Conservation (phyloP, 2,329 filamentous ascomycete species). For the Pseudogymnoascus sp. region DNA sequence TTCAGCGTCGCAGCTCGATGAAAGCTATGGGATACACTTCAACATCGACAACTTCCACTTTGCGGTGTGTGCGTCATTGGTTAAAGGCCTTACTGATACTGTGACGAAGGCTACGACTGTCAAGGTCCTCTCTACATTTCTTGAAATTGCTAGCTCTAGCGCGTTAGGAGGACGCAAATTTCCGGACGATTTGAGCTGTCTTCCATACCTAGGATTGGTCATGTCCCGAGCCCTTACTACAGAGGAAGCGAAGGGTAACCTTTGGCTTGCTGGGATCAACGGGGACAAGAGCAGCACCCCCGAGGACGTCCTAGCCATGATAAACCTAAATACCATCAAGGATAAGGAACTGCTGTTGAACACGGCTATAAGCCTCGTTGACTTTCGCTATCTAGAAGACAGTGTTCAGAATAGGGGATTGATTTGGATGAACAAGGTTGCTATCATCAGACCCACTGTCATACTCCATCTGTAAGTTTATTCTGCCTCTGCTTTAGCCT, state of each 20-base stretch:
- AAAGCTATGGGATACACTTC: slow-evolving; percentile 60
- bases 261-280: slow-evolving; percentile 53
- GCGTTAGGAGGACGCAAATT: slow-evolving; percentile 20
- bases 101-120: slow-evolving; percentile 52
- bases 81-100: slow-evolving; percentile 56
- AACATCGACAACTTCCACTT: slow-evolving; percentile 58
- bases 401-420: slow-evolving; percentile 52
- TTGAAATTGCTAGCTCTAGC: slow-evolving; percentile 42
- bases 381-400: slow-evolving; percentile 59
- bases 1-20: slow-evolving; percentile 53
- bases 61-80: slow-evolving; percentile 56
- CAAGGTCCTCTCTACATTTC: slow-evolving; percentile 53
- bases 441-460: slow-evolving; percentile 46
- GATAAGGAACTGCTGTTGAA: slow-evolving; percentile 58
- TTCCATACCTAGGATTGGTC: slow-evolving; percentile 54
- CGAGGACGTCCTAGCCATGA: slow-evolving; percentile 34
- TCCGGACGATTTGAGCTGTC: slow-evolving; percentile 25
- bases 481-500: neutral
- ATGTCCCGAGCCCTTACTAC: slow-evolving; percentile 47
- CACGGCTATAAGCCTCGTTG: slow-evolving; percentile 56
- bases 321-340: slow-evolving; percentile 41
- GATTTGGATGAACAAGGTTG: slow-evolving; percentile 52
- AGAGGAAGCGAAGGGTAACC: slow-evolving; percentile 55
- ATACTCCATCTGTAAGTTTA: slow-evolving; percentile 49
- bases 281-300: slow-evolving; percentile 36